phyloP scores from a whole-genome alignment of 2,329 filamentous ascomycete species.

The Plectosphaerella cucumerina region DNA sequence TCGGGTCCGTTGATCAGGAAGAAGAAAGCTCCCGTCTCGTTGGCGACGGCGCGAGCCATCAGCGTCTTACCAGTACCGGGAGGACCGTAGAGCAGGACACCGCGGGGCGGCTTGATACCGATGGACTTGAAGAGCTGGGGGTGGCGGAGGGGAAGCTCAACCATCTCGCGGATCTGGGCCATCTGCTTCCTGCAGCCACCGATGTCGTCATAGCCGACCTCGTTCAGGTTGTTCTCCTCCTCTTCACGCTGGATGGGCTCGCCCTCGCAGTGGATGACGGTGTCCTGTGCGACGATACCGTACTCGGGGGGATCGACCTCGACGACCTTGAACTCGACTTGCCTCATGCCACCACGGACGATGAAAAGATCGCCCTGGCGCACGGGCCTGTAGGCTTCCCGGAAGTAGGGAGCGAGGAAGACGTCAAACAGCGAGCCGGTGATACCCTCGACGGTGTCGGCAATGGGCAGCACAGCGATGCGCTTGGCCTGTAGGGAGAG shows the following conservation, averaged over 20 bases:
- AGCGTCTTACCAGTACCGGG: constrained; percentile 99
- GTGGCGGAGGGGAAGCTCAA: constrained; percentile 93
- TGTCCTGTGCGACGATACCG: constrained; percentile 97
- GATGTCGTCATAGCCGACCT: constrained; percentile 98
- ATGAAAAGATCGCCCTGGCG: constrained; percentile 98
- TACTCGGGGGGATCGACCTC: constrained; percentile 98
- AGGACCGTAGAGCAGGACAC: constrained; percentile 94
- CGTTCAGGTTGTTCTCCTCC: constrained; percentile 98
- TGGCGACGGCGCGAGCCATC: constrained; percentile 97
- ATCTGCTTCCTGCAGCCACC: constrained; percentile 99
- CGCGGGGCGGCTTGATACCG: constrained; percentile 97
- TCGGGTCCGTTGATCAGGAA: constrained; percentile 99
- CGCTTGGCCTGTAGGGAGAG: constrained; percentile 73
- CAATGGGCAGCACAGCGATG: constrained; percentile 95
- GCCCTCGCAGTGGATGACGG: constrained; percentile 97
- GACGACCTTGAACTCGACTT: constrained; percentile 99
- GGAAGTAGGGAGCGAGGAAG: constrained; percentile 99
- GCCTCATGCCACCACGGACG: constrained; percentile 94
- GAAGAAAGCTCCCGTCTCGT: constrained; percentile 98
- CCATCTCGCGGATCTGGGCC: constrained; percentile 98
- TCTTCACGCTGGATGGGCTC: constrained; percentile 95
- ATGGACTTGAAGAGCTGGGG: constrained; percentile 99
- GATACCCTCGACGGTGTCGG: constrained; percentile 95
- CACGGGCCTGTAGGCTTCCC: constrained; percentile 95
- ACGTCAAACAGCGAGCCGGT: constrained; percentile 98